Percentiles rank a stretch among this genome's conserved stretches.
phyloP scores from a whole-genome alignment of 2,329 filamentous ascomycete species.

The Talaromyces sp. region DNA sequence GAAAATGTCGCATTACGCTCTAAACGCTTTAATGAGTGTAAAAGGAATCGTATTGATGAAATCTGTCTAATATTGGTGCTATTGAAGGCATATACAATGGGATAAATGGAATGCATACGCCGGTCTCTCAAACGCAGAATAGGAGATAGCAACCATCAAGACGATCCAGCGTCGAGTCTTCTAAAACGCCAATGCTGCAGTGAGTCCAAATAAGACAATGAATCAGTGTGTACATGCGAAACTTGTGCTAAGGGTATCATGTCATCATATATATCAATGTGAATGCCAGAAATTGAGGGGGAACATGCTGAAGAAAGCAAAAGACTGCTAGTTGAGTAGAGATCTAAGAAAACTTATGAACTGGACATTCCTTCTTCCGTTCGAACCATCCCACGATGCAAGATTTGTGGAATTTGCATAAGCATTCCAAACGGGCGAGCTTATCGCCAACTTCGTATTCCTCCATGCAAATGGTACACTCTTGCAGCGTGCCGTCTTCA shows the following conservation, averaged over 20 bases:
- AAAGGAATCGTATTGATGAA: not conserved
- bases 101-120: not conserved
- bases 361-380: constrained; percentile 58
- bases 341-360: constrained; percentile 47
- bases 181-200: not conserved
- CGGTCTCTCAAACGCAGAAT: not conserved
- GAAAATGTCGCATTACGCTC: not conserved
- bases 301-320: not conserved
- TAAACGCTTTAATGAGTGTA: not conserved
- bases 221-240: constrained; percentile 3
- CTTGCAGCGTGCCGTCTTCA: constrained; percentile 51
- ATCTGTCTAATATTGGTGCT: not conserved
- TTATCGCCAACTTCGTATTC: constrained; percentile 60
- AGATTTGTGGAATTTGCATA: constrained; percentile 61
- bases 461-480: constrained; percentile 64
- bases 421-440: constrained; percentile 59
- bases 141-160: not conserved
- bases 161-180: not conserved
- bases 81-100: not conserved
- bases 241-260: constrained; percentile 12
- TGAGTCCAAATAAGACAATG: not conserved
- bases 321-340: not conserved
- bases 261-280: constrained; percentile 12
- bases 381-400: constrained; percentile 63
- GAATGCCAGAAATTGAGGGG: not conserved